Base-by-base conservation (phyloP, 139 green algal genomes). In the Chlamydomonas schloesseri region DNA sequence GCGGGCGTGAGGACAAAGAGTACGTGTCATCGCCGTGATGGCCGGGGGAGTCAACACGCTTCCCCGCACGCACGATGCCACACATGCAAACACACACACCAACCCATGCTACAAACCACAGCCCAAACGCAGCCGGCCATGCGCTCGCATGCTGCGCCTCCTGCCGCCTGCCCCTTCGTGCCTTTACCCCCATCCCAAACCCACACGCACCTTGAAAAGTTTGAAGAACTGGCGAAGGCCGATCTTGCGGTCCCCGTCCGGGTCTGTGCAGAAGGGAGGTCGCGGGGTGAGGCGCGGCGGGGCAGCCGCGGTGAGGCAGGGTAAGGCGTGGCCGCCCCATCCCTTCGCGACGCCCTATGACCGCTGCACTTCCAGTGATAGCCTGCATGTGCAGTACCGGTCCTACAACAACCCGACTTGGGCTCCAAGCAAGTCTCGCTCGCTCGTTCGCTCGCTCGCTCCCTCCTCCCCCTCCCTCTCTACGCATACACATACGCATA, bases 141-240 rank as follows among this genome's bases (percentile, higher is more conserved):
- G 2, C 55, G 21, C 20, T 24, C 21, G 13, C 53, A 13, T 15
- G 53, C 53, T 23, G 53, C 13, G 13, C 13, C 53, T 58, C 13
- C 15, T 58, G 53, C 50, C 11, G 50, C 11, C 50, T 57, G 50
- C 50, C 11, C 50, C 50, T n/a, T 15, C 58, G 15, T 65, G 58
- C 15, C 18, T 20, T 10, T 15, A 11, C 18, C 24, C 58, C 20
- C 58, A 65, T 10, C 17, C 18, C 18, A 57, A 11, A 57, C 50
- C 18, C 55, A 11, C 55, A 60, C 71, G 4, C 71, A 84, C 78
- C 64, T 84, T 31, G 64, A 75, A 84, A 0, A 84, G 42, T 46
- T 55, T 37, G 65, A 60, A 76, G 79, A 85, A 85, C 79, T 85
- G 79, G 28, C 79, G 79, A 46, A 85, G n/a, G 0, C 79, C 79